Base-by-base conservation (phyloP, 371 early-diverging fungal species). In the Syncephalastrum contaminatum region DNA sequence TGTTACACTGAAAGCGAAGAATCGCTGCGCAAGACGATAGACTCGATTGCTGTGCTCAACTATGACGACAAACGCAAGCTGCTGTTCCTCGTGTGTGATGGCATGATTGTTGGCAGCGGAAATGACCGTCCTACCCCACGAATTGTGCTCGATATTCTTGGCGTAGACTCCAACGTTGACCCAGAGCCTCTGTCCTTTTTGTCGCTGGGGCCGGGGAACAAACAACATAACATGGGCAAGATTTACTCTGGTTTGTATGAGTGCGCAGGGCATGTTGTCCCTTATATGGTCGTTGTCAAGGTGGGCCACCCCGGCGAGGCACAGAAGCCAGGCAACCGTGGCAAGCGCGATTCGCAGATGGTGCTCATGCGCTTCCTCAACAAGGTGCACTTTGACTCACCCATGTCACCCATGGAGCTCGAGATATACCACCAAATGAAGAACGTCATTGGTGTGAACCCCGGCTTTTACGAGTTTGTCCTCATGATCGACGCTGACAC, bases 1-100 rank as follows among this genome's bases (percentile, higher is more conserved):
- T 99, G 99, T 81, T 99, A 99, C 73, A 97, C 99, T 10, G 99
- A 99, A 73, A 93, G 90, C 52, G 91, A 92, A 59, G 96, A 94
- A 21, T 96, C 97, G 5, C 80, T 99, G 39, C 80, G 87, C 54
- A 82, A 84, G 53, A 98, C 99, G 0, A 85, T 99, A 36, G 92
- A 97, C 60, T 96, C 91, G 4, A 78, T 92, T 54, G 80, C 85
- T 16, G 62, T 72, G 0, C 68, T 87, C 72, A 86, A 22, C 87
- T 99, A 98, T 65, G 94, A 93, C 61, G 97, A 98, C 78, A 90
- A 94, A 53, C 86, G 95, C 59, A 98, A 90, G 56, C 53, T 93
- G 16, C 73, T 93, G 10, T 80, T 95, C 56, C 84, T 97, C 24
- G 82, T 91, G 42, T 85, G 86, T 21, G 93, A 92, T 56, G 93